Conservation (phyloP, 2,329 filamentous ascomycete genomes). For the Escovopsis sp. region DNA sequence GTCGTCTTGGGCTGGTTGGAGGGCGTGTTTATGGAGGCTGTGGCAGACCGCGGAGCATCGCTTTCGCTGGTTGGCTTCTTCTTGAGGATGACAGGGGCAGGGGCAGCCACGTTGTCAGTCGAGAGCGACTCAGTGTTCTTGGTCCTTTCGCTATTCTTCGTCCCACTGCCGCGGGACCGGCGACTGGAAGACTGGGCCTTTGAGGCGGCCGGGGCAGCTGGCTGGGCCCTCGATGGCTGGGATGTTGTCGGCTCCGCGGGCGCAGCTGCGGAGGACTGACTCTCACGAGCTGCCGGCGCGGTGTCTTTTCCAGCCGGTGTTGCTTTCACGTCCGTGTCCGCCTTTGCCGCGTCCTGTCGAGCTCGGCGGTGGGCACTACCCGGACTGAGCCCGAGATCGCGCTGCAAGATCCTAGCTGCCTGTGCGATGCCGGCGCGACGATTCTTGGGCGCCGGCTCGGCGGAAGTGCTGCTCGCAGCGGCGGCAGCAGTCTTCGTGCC, state of each 20-base stretch:
- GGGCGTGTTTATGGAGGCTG: slow-evolving; percentile 5
- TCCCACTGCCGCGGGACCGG: slow-evolving; percentile 16
- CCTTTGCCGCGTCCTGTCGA: slow-evolving; percentile 42
- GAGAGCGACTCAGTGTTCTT: slow-evolving; percentile 21
- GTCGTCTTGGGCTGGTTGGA: slow-evolving; percentile 14
- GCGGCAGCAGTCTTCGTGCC: slow-evolving; percentile 17
- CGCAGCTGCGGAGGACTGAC: slow-evolving; percentile 7
- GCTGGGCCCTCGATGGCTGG: slow-evolving; percentile 11
- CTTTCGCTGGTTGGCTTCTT: slow-evolving; percentile 18
- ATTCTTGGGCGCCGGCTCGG: slow-evolving; percentile 25
- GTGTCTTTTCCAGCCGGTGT: slow-evolving; percentile 22
- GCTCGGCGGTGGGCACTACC: slow-evolving; percentile 47
- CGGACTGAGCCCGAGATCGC: slow-evolving; percentile 50
- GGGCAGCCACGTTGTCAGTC: slow-evolving; percentile 12
- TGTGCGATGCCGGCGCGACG: slow-evolving; percentile 46
- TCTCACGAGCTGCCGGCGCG: slow-evolving; percentile 6
- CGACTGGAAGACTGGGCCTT: slow-evolving; percentile 16
- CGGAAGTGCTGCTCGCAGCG: background rate
- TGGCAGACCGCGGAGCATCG: slow-evolving; percentile 10
- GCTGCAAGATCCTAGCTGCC: slow-evolving; percentile 49
- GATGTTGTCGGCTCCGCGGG: slow-evolving; percentile 8
- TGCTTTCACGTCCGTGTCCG: slow-evolving; percentile 32
- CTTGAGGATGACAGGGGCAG: slow-evolving; percentile 26
- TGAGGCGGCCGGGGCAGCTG: slow-evolving; percentile 9
- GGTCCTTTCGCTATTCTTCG: slow-evolving; percentile 24